These are phyloP conservation scores for Salix caprea DNA, from an alignment of 345 rosid genomes.

Conservation along the genomic window DNA sequence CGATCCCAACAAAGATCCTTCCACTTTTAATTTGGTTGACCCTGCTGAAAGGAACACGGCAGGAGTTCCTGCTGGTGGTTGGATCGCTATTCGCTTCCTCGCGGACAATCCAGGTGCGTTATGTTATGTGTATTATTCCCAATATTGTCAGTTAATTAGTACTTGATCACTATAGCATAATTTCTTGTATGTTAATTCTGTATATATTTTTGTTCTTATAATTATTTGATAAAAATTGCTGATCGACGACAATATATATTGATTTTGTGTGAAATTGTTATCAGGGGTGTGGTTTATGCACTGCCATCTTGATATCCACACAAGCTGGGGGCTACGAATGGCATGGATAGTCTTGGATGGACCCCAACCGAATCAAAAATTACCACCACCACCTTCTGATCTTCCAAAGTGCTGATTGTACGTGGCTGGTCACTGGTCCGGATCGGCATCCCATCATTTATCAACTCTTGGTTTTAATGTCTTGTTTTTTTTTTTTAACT, in stretches of 20 bases:
- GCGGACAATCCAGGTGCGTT: constrained; percentile 26
- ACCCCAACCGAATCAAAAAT: constrained; percentile 20
- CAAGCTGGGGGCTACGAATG: constrained; percentile 29
- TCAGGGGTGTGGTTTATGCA: constrained; percentile 29
- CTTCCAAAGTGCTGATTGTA: constrained; percentile 23
- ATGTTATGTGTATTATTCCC: not conserved
- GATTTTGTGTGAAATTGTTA: not conserved
- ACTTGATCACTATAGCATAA: too few relatives aligned
- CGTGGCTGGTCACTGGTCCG: not conserved
- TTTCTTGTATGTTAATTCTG: too few relatives aligned
- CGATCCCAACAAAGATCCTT: constrained; percentile 19
- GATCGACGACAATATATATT: too few relatives aligned
- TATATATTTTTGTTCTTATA: too few relatives aligned
- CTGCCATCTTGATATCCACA: constrained; percentile 26
- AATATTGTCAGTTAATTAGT: too few relatives aligned
- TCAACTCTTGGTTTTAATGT: not conserved
- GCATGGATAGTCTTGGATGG: constrained; percentile 26
- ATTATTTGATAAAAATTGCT: not conserved
- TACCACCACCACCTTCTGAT: constrained; percentile 25
- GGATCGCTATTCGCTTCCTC: constrained; percentile 25
- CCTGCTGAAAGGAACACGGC: constrained; percentile 22
- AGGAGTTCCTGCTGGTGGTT: constrained; percentile 27
- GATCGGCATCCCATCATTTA: not conserved
- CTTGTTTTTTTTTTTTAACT: not conserved
- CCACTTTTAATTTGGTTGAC: constrained; percentile 18